phyloP scores from a whole-genome alignment of 2,329 filamentous ascomycete species.

The Aspergillus costaricaensis region DNA sequence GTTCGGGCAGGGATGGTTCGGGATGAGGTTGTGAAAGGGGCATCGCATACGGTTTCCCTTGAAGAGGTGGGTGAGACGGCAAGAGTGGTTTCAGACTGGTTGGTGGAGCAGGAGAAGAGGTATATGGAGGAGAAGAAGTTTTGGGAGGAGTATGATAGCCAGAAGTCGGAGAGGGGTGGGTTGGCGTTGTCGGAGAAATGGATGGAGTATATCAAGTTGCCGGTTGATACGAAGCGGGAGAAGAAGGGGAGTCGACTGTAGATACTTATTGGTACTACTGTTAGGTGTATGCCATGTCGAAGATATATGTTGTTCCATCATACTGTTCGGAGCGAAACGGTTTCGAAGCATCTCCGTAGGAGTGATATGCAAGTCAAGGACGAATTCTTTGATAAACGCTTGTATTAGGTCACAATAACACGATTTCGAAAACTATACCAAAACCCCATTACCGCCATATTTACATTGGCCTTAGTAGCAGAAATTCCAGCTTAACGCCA shows the following conservation, averaged over 20 bases:
- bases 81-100: neutral
- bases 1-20: conserved; percentile 51
- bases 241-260: neutral
- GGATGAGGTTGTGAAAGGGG: conserved; percentile 19
- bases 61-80: neutral
- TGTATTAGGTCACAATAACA: no score
- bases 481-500: no score
- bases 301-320: no score
- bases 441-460: no score
- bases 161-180: neutral
- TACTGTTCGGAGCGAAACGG: no score
- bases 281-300: no score
- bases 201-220: neutral
- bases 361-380: no score
- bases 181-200: neutral
- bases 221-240: neutral
- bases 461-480: no score
- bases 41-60: neutral
- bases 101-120: neutral
- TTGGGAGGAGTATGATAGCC: neutral
- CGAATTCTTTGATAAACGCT: no score
- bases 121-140: neutral
- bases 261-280: neutral
- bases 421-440: no score
- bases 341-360: no score